A percentile compares a stretch with the other conserved stretches of the same genome.
phyloP scores from a whole-genome alignment of 164 flowering plant genomes.

The Vitis rotundifolia region DNA sequence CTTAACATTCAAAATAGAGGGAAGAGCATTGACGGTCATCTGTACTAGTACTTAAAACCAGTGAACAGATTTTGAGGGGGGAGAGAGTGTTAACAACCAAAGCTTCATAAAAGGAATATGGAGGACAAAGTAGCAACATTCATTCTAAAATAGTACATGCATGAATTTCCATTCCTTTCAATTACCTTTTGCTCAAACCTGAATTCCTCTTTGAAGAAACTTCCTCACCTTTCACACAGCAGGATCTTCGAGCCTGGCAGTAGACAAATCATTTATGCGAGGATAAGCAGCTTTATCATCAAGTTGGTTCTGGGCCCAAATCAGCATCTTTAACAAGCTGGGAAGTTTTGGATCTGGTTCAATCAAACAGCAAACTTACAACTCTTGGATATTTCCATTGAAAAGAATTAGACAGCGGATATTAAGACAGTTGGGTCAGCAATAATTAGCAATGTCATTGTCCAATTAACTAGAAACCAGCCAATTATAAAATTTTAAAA shows the following conservation, averaged over 20 bases:
- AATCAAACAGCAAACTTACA: not conserved
- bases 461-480: not conserved
- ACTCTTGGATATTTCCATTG: too few species aligned
- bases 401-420: not conserved
- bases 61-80: not conserved
- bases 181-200: not conserved
- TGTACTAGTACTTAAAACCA: conserved; percentile 5
- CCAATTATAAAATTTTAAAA: not conserved
- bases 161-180: conserved; percentile 2
- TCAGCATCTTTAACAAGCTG: conserved; percentile 80
- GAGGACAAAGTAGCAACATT: not conserved
- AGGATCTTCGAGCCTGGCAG: conserved; percentile 79
- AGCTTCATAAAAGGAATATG: not conserved
- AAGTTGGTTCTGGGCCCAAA: conserved; percentile 90
- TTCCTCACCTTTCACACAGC: conserved; percentile 30
- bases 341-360: conserved; percentile 89
- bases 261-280: conserved; percentile 68
- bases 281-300: conserved; percentile 87
- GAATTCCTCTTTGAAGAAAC: not conserved
- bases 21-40: not conserved
- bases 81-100: too few species aligned
- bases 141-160: conserved; percentile 3
- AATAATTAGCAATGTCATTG: not conserved
- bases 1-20: too few species aligned
- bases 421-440: not conserved